Base-by-base conservation (phyloP, 2,329 filamentous ascomycete genomes). In the Aspergillus hiratsukae region DNA sequence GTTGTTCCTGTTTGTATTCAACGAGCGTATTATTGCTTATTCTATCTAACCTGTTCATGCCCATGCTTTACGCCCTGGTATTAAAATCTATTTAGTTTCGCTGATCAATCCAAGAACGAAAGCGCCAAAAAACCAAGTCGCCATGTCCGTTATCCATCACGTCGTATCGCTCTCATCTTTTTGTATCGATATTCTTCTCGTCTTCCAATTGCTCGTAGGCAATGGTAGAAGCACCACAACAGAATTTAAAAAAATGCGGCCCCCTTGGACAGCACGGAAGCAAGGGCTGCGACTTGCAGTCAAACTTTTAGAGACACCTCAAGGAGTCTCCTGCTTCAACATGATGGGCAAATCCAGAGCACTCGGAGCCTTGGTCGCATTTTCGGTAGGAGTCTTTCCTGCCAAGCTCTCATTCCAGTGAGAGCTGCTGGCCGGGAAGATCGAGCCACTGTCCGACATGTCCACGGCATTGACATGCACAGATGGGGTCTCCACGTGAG, bases 401-500 rank as follows among this genome's bases (percentile, higher is more conserved):
- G 23, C 52, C 9, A 51, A 50, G 29, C 37, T 53, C 23, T 65
- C 57, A 29, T 60, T 62, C 69, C 69, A 72, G 17, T 69, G 58
- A n/a, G 64, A 60, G 53, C 66, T 66, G 51, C 59, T 66, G 25
- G 67, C 67, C 3, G 66, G 67, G 43, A 69, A 67, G 14, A 70
- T 65, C 2, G 69, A 69, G 10, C 64, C 67, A 8, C 59, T 57
- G 23, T 68, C 63, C 23, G 58, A 56, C 19, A 65, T 49, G 19
- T 65, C 60, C 14, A 64, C 51, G 4, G 59, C 53, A 3, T 60
- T 55, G 29, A 50, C 58, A 21, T 65, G 61, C 25, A 56, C 57
- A 5, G 49, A 52, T 2, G 54, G 58, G 10, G 58, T 56, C 3
- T 53, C 52, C n/a, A 75, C 61, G 46, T 75, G 74, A 25, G 75